Evolutionary conservation across 2,329 filamentous ascomycete species (phyloP).

Genomic region (Ceratocystis eucalypticola): DNA sequence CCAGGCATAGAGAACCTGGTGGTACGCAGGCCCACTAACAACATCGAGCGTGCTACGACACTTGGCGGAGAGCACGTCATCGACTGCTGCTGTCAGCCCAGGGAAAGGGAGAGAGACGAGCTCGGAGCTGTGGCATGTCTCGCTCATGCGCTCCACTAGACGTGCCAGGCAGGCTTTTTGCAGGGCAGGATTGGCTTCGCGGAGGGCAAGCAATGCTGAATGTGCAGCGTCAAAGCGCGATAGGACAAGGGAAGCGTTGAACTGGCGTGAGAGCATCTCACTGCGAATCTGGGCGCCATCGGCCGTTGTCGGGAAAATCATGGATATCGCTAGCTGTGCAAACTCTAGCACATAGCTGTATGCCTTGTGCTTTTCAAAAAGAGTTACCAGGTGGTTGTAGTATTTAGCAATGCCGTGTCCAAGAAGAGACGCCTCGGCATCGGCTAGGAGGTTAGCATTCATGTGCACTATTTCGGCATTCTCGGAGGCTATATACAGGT

Average conservation of each 20-base stretch:
- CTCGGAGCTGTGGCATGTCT: slow-evolving; percentile 49
- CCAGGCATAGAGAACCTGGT: slow-evolving; percentile 85
- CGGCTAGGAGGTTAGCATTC: slow-evolving; percentile 9
- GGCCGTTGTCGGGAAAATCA: slow-evolving; percentile 29
- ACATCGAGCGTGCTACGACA: slow-evolving; percentile 57
- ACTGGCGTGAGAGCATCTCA: slow-evolving; percentile 71
- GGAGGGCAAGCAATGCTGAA: slow-evolving; percentile 59
- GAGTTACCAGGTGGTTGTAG: slow-evolving; percentile 68
- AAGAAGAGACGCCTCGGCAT: slow-evolving; percentile 46
- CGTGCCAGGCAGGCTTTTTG: slow-evolving; percentile 58
- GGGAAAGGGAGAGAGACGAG: slow-evolving; percentile 68
- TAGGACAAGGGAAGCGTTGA: slow-evolving; percentile 66
- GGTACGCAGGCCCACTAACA: slow-evolving; percentile 58
- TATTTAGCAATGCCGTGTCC: slow-evolving; percentile 69
- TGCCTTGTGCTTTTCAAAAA: slow-evolving; percentile 67
- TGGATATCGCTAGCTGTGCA: slow-evolving; percentile 59
- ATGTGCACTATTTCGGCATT: slow-evolving; percentile 34
- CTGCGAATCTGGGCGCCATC: slow-evolving; percentile 29
- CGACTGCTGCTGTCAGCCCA: slow-evolving; percentile 62
- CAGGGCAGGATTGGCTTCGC: slow-evolving; percentile 47
- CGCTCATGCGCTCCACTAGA: slow-evolving; percentile 57
- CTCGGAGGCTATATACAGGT: slow-evolving; percentile 30
- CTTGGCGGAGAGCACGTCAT: slow-evolving; percentile 60
- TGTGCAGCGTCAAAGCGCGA: slow-evolving; percentile 75
- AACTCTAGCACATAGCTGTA: slow-evolving; percentile 78